Conservation (phyloP, 768 basidiomycete genomes). For the Austroboletus festivus region DNA sequence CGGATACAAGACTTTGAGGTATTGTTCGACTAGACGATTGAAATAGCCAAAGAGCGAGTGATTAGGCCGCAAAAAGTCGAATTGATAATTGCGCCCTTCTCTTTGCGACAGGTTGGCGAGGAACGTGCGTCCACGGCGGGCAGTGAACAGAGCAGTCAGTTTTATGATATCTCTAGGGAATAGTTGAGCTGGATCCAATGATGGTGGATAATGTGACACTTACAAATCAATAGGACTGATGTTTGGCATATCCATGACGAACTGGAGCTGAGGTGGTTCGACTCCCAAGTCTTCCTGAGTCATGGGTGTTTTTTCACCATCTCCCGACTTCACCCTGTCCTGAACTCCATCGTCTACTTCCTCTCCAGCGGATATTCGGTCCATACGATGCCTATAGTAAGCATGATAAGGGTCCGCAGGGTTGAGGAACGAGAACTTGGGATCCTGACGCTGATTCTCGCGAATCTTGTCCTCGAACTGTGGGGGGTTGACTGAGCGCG, state of each 20-base stretch:
- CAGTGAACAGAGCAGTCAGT: constrained; percentile 93
- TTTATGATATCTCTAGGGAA: constrained; percentile 84
- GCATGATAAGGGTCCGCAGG: constrained; percentile 97
- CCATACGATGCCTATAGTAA: constrained; percentile 92
- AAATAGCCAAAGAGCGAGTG: constrained; percentile 97
- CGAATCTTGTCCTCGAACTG: constrained; percentile 97
- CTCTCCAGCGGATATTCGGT: constrained; percentile 76
- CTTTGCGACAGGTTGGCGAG: constrained; percentile 78
- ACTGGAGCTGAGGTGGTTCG: constrained; percentile 80
- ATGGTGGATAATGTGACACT: constrained; percentile 39
- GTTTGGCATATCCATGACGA: constrained; percentile 81
- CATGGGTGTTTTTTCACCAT: constrained; percentile 29
- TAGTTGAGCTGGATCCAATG: not conserved
- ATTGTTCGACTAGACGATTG: constrained; percentile 96
- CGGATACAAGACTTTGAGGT: constrained; percentile 86
- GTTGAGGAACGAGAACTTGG: constrained; percentile 98
- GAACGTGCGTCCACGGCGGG: constrained; percentile 84
- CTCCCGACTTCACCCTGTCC: constrained; percentile 43
- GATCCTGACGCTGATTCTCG: constrained; percentile 93
- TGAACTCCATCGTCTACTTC: constrained; percentile 55
- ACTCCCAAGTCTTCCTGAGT: constrained; percentile 59
- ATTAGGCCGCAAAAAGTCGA: constrained; percentile 93
- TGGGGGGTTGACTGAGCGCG: constrained; percentile 88
- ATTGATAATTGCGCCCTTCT: constrained; percentile 95
- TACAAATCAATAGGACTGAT: constrained; percentile 89